Evolutionary conservation across 31 red algal species (phyloP).

Genomic region (Porphyra umbilicalis): DNA sequence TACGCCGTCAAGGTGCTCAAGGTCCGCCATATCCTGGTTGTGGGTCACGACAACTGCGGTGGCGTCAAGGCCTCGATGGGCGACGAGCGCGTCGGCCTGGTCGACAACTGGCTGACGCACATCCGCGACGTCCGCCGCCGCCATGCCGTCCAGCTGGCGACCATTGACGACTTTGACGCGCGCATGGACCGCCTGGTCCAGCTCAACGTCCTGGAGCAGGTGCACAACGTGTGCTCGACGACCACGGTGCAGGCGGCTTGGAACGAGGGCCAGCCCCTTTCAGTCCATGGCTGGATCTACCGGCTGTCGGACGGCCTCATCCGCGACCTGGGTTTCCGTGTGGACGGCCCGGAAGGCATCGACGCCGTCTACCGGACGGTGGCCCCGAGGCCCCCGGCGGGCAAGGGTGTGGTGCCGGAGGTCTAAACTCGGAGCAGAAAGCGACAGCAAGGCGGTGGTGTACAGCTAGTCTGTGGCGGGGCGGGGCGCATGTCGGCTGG

Average conservation of each 20-base stretch:
- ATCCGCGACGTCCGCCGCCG: conserved; percentile 3
- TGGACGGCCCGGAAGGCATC: not conserved
- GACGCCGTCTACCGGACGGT: not conserved
- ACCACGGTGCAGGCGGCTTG: conserved; percentile 1
- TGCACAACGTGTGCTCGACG: conserved; percentile 11
- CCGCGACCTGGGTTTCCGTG: conserved; percentile 1
- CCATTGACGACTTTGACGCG: not conserved
- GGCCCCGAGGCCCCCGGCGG: not conserved
- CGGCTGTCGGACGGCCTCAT: not conserved
- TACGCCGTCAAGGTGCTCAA: conserved; percentile 10
- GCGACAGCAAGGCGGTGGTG: no score
- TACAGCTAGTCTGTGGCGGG: no score
- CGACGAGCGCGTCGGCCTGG: conserved; percentile 2
- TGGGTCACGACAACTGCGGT: conserved; percentile 5
- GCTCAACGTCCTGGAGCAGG: conserved; percentile 7
- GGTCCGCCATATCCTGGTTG: not conserved
- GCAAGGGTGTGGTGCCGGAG: not conserved
- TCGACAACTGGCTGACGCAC: conserved; percentile 2
- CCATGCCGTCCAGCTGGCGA: not conserved
- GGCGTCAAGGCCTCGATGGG: conserved; percentile 4
- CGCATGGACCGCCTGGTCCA: not conserved
- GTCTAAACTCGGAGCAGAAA: not conserved
- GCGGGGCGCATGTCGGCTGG: no score
- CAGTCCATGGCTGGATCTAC: not conserved
- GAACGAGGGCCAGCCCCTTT: not conserved